Percentiles rank a stretch among this genome's conserved stretches.
phyloP scores from a whole-genome alignment of 139 green algal genomes.

The Closterium sp. region DNA sequence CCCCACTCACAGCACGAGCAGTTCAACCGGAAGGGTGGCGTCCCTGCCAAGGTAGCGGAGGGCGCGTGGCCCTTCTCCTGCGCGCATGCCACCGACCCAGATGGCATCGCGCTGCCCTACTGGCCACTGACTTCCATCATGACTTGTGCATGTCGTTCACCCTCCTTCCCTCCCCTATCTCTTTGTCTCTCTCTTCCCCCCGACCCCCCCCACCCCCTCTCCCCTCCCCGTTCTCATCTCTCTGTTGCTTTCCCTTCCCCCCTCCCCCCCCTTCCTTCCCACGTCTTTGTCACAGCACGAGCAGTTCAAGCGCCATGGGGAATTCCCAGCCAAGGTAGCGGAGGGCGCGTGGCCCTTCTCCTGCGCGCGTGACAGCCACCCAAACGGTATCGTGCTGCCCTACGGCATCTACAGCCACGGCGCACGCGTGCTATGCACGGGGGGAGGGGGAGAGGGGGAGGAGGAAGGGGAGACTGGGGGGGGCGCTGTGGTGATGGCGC shows the following conservation, averaged over 20 bases:
- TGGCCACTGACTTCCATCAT: no score
- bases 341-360: neutral
- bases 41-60: neutral
- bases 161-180: no score
- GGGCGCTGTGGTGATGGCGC: neutral
- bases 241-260: no score
- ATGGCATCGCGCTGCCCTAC: no score
- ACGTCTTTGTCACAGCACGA: neutral
- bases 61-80: neutral
- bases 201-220: no score
- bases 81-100: no score
- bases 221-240: no score
- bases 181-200: no score
- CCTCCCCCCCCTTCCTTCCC: neutral
- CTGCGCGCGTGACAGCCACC: neutral
- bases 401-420: neutral
- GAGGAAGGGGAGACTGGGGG: neutral
- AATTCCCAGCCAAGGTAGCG: neutral
- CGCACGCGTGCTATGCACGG: neutral
- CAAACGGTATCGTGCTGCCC: neutral
- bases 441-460: neutral
- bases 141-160: no score
- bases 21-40: no score
- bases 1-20: neutral
- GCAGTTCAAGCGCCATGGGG: neutral